These are phyloP conservation scores for Trifolium dubium DNA, from an alignment of 306 rosid species.

Conservation along the genomic window DNA sequence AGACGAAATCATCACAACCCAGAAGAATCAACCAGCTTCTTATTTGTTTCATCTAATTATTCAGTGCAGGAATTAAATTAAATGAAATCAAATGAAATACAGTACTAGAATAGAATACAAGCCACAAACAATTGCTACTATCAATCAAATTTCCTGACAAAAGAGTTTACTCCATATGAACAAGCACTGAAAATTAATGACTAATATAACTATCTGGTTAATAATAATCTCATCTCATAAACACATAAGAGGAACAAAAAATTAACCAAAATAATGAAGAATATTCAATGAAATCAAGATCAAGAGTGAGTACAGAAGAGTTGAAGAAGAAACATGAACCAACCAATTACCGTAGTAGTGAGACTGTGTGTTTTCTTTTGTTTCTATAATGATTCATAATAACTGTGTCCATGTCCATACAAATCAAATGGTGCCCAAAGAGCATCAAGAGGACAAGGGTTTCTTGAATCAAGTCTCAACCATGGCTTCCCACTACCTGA, in stretches of 20 bases:
- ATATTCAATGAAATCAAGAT: not conserved
- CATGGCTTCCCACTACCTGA: constrained; percentile 86
- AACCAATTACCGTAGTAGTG: not conserved
- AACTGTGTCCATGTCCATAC: constrained; percentile 46
- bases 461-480: constrained; percentile 62
- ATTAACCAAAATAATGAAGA: constrained; percentile 1
- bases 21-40: not conserved
- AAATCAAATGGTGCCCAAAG: constrained; percentile 75
- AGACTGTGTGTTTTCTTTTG: not conserved
- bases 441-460: constrained; percentile 68
- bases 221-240: not conserved
- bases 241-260: not conserved
- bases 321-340: not conserved
- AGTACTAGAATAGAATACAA: not conserved
- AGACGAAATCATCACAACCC: not conserved
- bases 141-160: not conserved
- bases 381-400: not conserved
- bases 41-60: not conserved
- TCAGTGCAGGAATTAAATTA: not conserved
- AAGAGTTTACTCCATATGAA: not conserved
- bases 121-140: not conserved
- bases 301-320: not conserved
- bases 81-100: not conserved
- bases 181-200: not conserved
- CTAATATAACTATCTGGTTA: not conserved